Evolutionary conservation across 768 basidiomycete genomes (phyloP).

Genomic region (Amyloporia xantha): DNA sequence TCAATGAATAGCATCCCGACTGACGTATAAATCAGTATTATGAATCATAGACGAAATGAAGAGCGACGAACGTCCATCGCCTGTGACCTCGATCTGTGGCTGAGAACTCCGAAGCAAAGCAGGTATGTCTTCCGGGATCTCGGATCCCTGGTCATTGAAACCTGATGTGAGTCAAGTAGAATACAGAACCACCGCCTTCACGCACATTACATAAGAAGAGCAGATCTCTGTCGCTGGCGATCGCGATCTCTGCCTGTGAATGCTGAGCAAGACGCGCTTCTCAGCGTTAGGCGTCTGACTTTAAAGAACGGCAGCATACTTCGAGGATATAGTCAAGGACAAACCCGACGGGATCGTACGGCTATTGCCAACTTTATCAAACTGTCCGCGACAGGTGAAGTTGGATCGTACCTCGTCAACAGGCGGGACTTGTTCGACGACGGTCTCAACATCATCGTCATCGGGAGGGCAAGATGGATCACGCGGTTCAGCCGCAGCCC

Average conservation of each 20-base stretch:
- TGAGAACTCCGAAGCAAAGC: neutral
- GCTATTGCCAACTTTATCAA: neutral
- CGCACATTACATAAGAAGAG: constrained; percentile 6
- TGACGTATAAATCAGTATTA: neutral
- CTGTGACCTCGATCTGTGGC: constrained; percentile 11
- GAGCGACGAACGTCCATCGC: constrained; percentile 4
- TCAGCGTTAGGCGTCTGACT: neutral
- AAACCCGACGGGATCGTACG: constrained; percentile 6
- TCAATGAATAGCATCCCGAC: constrained; percentile 1
- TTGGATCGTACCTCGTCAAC: neutral
- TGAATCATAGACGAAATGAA: neutral
- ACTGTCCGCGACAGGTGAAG: neutral
- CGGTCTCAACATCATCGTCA: neutral
- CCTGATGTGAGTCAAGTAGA: neutral
- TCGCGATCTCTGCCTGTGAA: constrained; percentile 9
- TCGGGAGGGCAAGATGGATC: constrained; percentile 1
- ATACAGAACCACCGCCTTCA: neutral
- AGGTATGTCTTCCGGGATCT: constrained; percentile 3
- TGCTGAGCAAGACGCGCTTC: neutral
- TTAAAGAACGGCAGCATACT: constrained; percentile 1
- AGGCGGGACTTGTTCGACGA: neutral
- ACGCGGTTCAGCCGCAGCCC: constrained; percentile 10
- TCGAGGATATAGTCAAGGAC: constrained; percentile 12
- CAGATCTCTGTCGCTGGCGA: constrained; percentile 10
- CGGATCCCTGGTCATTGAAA: neutral